Evolutionary conservation across 768 basidiomycete species (phyloP), one percentile per base, ranked within the genome.

Genomic region (Podaxis sp.): DNA sequence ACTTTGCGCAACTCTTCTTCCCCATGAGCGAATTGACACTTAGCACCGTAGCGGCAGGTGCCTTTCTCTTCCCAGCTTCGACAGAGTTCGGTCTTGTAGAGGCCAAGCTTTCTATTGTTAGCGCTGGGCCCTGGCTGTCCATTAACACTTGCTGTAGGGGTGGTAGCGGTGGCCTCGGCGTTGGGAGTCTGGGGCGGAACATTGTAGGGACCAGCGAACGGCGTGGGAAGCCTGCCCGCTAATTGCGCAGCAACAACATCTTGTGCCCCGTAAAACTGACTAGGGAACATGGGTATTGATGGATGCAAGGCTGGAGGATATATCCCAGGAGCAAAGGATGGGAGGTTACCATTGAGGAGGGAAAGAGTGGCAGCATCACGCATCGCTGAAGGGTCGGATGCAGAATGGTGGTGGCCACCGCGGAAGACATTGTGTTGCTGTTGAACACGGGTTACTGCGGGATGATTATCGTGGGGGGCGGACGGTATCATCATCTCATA

Each of bases 31-130:
- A 96, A 96, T 73, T 96, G 94, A 71, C 94, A 96, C 75, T 95
- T 95, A 55, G 85, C 74, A 4, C 90, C 91, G 67, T 96, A 96
- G 37, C 94, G 82, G 72, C 93, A 94, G 15, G 85, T 75, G 2
- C 91, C 91, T 71, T 94, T 94, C 76, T 94, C 93, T 72, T 94
- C 93, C 93, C 93, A 94, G 72, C 93, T 95, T 65, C 90, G 80
- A 74, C 93, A 94, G 52, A 94, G 66, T 72, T 94, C 90, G 0
- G 94, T 95, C 80, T 96, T 96, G 80, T 96, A 96, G 52, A 96
- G 71, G 17, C 91, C 92, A 25, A 94, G 76, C 77, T 96, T 96
- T 68, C 94, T 83, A 71, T 96, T 96, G 76, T 95, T 95, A 9
- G 93, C 90, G 65, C 91, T 94, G 15, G 93, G 93, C 0, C 93